These are phyloP conservation scores for Helotiales sp. DNA, from an alignment of 2,329 filamentous ascomycete species.

Conservation along the genomic window DNA sequence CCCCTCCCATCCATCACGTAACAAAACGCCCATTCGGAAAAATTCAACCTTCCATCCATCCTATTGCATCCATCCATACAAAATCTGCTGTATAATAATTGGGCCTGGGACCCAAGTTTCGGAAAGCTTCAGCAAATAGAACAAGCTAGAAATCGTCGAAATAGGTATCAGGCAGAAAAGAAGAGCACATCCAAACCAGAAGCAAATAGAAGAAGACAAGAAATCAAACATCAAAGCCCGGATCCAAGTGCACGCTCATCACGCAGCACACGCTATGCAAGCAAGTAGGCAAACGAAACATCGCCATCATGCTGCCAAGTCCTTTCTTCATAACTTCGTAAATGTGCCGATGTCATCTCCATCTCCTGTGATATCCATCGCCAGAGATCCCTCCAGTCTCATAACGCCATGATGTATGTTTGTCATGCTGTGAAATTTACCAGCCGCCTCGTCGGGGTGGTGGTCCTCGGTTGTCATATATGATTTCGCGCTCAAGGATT, in stretches of 20 bases:
- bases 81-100: neutral
- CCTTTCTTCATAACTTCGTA: constrained; percentile 3
- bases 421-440: constrained; percentile 10
- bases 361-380: neutral
- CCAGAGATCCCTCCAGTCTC: neutral
- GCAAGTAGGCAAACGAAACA: neutral
- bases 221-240: neutral
- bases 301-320: neutral
- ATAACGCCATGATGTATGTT: neutral
- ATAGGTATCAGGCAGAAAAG: neutral
- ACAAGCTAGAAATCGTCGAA: neutral
- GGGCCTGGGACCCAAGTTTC: constrained; percentile 14
- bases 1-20: neutral
- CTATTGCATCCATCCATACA: constrained; percentile 1
- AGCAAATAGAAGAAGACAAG: neutral
- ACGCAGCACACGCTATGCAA: constrained; percentile 10
- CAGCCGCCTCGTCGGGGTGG: constrained; percentile 19
- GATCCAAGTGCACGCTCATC: neutral
- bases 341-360: neutral
- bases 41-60: neutral
- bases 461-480: constrained; percentile 56
- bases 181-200: too few relatives aligned
- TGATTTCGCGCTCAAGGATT: constrained; percentile 70
- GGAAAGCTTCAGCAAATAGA: neutral
- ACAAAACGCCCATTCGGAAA: neutral